These are phyloP conservation scores for Coemansia sp. DNA, from an alignment of 192 early-diverging fungal species.

Conservation along the genomic window DNA sequence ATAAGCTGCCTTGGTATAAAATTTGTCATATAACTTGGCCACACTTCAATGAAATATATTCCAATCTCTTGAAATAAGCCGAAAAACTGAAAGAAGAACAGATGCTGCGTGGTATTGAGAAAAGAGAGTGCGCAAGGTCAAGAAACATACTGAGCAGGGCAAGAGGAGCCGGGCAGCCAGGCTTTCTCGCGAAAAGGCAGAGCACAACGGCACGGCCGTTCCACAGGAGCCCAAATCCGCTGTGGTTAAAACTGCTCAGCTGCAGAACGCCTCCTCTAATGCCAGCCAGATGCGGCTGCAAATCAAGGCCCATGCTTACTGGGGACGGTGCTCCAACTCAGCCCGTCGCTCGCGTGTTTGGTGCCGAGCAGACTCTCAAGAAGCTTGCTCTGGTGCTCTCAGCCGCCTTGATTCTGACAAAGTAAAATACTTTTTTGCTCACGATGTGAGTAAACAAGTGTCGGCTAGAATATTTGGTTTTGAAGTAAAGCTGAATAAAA, in stretches of 20 bases:
- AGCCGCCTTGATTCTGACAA: conserved; percentile 59
- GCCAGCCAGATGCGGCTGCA: conserved; percentile 61
- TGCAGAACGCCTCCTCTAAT: conserved; percentile 28
- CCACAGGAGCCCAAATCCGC: conserved; percentile 4
- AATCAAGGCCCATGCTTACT: conserved; percentile 58
- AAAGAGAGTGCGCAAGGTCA: conserved; percentile 58
- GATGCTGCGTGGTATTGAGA: conserved; percentile 60
- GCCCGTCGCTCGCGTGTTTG: conserved; percentile 62
- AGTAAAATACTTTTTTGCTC: conserved; percentile 18
- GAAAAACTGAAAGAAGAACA: conserved; percentile 60
- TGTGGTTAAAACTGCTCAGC: conserved; percentile 21
- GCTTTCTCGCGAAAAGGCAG: conserved; percentile 43
- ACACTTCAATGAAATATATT: too few relatives aligned
- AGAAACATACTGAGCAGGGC: conserved; percentile 67
- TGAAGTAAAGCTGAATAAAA: too few relatives aligned
- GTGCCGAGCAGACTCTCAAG: conserved; percentile 60
- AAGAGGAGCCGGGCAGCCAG: conserved; percentile 60
- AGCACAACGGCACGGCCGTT: conserved; percentile 17
- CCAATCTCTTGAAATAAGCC: too few relatives aligned
- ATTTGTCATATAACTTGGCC: too few relatives aligned
- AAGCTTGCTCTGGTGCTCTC: conserved; percentile 66
- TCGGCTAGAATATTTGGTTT: too few relatives aligned
- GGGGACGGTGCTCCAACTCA: conserved; percentile 27
- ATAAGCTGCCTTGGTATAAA: too few relatives aligned
- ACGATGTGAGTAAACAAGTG: too few relatives aligned